A percentile compares a stretch with the other conserved stretches of the same genome.
Evolutionary conservation across 495 filamentous ascomycete species (phyloP).

Genomic region (Penicillium simplicissimum): DNA sequence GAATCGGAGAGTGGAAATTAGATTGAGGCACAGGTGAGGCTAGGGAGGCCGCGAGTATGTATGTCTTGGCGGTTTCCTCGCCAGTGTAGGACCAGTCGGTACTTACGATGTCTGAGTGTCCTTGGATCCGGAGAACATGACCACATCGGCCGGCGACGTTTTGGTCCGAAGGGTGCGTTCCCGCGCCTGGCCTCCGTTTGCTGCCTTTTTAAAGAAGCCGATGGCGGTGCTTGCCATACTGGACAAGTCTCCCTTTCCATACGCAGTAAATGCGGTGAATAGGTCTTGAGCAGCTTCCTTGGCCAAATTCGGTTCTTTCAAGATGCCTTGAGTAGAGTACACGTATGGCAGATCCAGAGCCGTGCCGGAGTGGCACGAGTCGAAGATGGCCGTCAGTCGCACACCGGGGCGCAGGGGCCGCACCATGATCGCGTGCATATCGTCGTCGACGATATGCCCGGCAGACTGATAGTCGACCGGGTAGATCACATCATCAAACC

Average conservation of each 20-base stretch:
- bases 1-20: neutral
- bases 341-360: slow-evolving; percentile 96
- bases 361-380: slow-evolving; percentile 96
- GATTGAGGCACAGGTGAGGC: neutral
- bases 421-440: slow-evolving; percentile 98
- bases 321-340: slow-evolving; percentile 89
- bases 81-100: neutral
- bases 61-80: neutral
- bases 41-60: neutral
- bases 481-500: slow-evolving; percentile 97
- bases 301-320: slow-evolving; percentile 96
- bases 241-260: slow-evolving; percentile 82
- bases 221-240: slow-evolving; percentile 78
- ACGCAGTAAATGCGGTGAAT: slow-evolving; percentile 80
- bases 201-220: slow-evolving; percentile 91
- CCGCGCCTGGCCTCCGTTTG: slow-evolving; percentile 73
- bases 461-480: slow-evolving; percentile 87
- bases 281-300: slow-evolving; percentile 95
- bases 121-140: slow-evolving; percentile 98
- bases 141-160: slow-evolving; percentile 91
- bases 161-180: slow-evolving; percentile 80
- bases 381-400: slow-evolving; percentile 93
- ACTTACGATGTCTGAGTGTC: slow-evolving; percentile 79
- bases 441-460: slow-evolving; percentile 96
- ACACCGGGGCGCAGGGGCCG: slow-evolving; percentile 79